Percentiles rank a stretch among this genome's conserved stretches.
phyloP scores from a whole-genome alignment of 805 yeast genomes.

The Diddensiella caesifluorescens region DNA sequence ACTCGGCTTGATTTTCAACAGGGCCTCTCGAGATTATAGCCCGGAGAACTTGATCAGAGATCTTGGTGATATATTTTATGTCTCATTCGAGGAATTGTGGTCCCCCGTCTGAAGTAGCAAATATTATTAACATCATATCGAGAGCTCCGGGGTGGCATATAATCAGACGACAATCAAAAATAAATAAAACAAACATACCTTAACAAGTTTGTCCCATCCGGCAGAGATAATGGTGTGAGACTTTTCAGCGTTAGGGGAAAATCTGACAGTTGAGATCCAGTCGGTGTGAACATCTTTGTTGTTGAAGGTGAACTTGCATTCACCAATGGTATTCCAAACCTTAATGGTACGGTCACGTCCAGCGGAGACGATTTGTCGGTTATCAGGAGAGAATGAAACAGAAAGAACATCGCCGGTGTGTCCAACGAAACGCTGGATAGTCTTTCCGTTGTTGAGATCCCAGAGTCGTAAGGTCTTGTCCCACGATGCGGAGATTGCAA shows the following conservation, averaged over 20 bases:
- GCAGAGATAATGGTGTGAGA: slow-evolving; percentile 84
- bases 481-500: slow-evolving; percentile 99
- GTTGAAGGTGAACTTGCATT: slow-evolving; percentile 83
- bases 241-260: slow-evolving; percentile 77
- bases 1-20: too few species aligned
- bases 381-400: slow-evolving; percentile 92
- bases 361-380: slow-evolving; percentile 97
- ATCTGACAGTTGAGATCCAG: slow-evolving; percentile 98
- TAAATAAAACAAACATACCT: slow-evolving; percentile 64
- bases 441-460: slow-evolving; percentile 92
- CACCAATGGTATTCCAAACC: slow-evolving; percentile 99
- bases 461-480: slow-evolving; percentile 98
- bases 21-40: too few species aligned
- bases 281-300: slow-evolving; percentile 79
- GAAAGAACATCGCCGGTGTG: slow-evolving; percentile 97
- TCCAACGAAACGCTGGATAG: slow-evolving; percentile 93
- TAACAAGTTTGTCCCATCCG: slow-evolving; percentile 97
- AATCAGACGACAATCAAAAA: slow-evolving; percentile 2
- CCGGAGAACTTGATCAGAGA: slow-evolving; percentile 75
- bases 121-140: slow-evolving; percentile 77
- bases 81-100: slow-evolving; percentile 80
- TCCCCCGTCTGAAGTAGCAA: slow-evolving; percentile 96
- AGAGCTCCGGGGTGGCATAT: slow-evolving; percentile 29
- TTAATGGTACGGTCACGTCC: slow-evolving; percentile 98
- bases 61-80: slow-evolving; percentile 90